Evolutionary conservation across 2,329 filamentous ascomycete species (phyloP).

Genomic region (Dothistroma pini): DNA sequence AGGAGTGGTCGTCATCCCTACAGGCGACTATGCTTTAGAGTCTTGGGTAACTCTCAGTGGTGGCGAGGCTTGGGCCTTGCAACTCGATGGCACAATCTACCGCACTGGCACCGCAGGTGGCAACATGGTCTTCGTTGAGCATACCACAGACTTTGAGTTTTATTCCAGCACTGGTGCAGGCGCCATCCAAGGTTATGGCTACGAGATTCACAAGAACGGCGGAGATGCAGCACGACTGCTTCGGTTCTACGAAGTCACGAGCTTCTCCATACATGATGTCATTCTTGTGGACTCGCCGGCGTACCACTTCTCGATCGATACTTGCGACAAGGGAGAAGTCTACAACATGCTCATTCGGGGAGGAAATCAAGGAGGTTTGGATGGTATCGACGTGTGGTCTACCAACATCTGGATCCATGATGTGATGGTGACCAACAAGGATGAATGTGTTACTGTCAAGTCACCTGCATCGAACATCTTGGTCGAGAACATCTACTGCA

Average conservation of each 20-base stretch:
- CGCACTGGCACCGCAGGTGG: slow-evolving; percentile 49
- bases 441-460: slow-evolving; percentile 59
- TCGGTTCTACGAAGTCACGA: slow-evolving; percentile 29
- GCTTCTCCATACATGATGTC: slow-evolving; percentile 41
- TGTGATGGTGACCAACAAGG: slow-evolving; percentile 58
- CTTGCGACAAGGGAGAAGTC: slow-evolving; percentile 50
- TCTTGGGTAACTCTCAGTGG: slow-evolving; percentile 50
- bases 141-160: slow-evolving; percentile 51
- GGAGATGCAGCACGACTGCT: slow-evolving; percentile 45
- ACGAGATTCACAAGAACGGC: slow-evolving; percentile 45
- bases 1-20: slow-evolving; percentile 50
- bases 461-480: slow-evolving; percentile 52
- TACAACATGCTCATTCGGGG: slow-evolving; percentile 56
- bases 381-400: slow-evolving; percentile 55
- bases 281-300: slow-evolving; percentile 48
- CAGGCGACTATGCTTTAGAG: slow-evolving; percentile 49
- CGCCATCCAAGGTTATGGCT: slow-evolving; percentile 53
- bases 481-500: slow-evolving; percentile 60
- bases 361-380: slow-evolving; percentile 51
- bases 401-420: slow-evolving; percentile 56
- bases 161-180: slow-evolving; percentile 52
- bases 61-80: slow-evolving; percentile 49
- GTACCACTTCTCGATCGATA: slow-evolving; percentile 52
- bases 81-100: slow-evolving; percentile 53
- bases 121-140: slow-evolving; percentile 53